A percentile compares a stretch with the other conserved stretches of the same genome.
phyloP scores from a whole-genome alignment of 495 filamentous ascomycete genomes.

The Cercophora sp. region DNA sequence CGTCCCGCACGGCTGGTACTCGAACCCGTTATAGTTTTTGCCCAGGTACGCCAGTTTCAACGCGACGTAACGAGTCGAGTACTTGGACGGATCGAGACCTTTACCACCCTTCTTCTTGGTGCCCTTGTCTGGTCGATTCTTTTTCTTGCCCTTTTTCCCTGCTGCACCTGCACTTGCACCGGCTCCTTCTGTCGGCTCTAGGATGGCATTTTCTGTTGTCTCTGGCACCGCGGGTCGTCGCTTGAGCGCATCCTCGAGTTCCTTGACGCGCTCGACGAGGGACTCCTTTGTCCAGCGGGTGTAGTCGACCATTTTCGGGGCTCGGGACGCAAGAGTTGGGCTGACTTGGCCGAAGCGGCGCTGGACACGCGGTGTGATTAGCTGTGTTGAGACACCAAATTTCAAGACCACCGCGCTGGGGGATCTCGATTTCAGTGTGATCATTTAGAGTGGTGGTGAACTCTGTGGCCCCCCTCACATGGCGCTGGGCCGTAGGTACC shows the following conservation, averaged over 20 bases:
- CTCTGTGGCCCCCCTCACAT: too few species aligned
- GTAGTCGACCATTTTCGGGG: conserved; percentile 29
- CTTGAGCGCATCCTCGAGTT: conserved; percentile 58
- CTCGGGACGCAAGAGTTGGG: too few species aligned
- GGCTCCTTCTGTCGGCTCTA: not conserved
- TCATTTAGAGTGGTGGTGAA: too few species aligned
- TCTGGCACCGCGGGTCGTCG: too few species aligned
- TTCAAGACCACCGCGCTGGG: too few species aligned
- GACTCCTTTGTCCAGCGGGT: conserved; percentile 59
- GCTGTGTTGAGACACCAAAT: too few species aligned
- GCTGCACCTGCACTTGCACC: conserved; percentile 6
- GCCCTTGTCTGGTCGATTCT: conserved; percentile 3
- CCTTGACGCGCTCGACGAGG: conserved; percentile 60
- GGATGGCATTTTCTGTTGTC: too few species aligned
- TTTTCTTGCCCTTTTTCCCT: conserved; percentile 5
- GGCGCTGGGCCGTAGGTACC: too few species aligned
- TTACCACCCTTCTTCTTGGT: conserved; percentile 42
- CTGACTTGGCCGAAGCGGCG: too few species aligned
- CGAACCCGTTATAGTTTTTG: conserved; percentile 84
- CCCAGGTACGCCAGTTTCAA: conserved; percentile 94
- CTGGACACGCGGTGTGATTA: too few species aligned
- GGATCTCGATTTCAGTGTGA: too few species aligned
- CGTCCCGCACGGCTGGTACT: conserved; percentile 64
- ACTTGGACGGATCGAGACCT: conserved; percentile 78
- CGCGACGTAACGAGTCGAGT: conserved; percentile 78